Evolutionary conservation across 225 moss, liverwort and hornwort species (phyloP), one percentile per base, ranked within the genome.

Genomic region (Physcomitrellopsis africana): DNA sequence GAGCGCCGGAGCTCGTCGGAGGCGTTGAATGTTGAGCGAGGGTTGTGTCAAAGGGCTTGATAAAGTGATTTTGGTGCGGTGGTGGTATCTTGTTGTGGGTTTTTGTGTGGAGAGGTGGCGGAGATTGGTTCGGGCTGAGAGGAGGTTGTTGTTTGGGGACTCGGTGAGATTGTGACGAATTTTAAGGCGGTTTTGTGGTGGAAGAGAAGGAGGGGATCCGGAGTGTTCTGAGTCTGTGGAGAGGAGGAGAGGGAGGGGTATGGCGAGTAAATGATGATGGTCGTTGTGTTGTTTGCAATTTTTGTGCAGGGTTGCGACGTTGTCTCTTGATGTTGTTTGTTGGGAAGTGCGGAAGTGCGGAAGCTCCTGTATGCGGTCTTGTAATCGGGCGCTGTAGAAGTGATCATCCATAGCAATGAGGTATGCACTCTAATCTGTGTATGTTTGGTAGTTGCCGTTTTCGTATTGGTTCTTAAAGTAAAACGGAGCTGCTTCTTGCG

Each of bases 371-470:
- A 72, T 77, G 76, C 73, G 79, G 73, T 70, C 27, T 76, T 48
- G 46, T 73, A 64, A 70, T 77, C 43, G 61, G 62, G 60, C 44
- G 51, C 51, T 55, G 81, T 77, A 72, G 57, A 81, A 83, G 84
- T 78, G 68, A 78, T 81, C 70, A 72, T 65, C 76, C 67, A 73
- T 74, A 79, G 87, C 87, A 84, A 87, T 87, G 87, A 87, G 87
- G 87, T 87, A 47, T 55, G 78, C 76, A 62, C 66, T 56, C 81
- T 78, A 69, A 69, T 72, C 77, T 70, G 65, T 77, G 76, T 12
- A 56, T 18, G 17, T 46, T 55, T 62, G 4, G 41, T 57, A 68
- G 63, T 73, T 29, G 18, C 19, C 4, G 53, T 72, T 72, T 64
- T 73, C 32, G 4, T 37, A 37, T 37, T 7, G 32, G 32, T 37